Conservation (phyloP, 2,329 filamentous ascomycete genomes). For the Thermothelomyces thermophilus region DNA sequence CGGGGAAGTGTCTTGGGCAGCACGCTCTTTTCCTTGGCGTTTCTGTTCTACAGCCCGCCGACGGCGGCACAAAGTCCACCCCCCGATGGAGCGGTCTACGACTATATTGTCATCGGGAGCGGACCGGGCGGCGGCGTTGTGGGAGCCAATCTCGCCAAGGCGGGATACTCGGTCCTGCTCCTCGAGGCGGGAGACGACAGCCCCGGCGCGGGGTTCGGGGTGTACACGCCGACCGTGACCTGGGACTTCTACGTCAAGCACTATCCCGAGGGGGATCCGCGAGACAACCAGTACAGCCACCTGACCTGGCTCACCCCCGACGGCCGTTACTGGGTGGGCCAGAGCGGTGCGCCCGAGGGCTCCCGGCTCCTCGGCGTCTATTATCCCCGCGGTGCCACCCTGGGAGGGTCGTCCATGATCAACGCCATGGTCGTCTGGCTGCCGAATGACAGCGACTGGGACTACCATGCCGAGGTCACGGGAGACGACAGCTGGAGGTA, state of each 20-base stretch:
- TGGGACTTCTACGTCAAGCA: conserved; percentile 56
- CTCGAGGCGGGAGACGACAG: conserved; percentile 55
- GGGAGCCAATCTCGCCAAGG: conserved; percentile 51
- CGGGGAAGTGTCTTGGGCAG: background rate
- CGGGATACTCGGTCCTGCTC: conserved; percentile 52
- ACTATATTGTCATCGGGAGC: conserved; percentile 57
- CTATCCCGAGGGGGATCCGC: conserved; percentile 38
- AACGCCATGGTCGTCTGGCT: conserved; percentile 56
- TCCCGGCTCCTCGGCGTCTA: conserved; percentile 38
- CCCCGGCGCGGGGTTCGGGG: background rate
- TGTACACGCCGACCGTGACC: conserved; percentile 19
- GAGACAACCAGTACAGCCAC: conserved; percentile 45
- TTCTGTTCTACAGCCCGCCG: background rate
- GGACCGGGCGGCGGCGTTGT: conserved; percentile 54
- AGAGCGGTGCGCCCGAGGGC: conserved; percentile 32
- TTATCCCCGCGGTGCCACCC: conserved; percentile 41
- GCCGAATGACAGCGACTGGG: conserved; percentile 53
- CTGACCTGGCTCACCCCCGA: conserved; percentile 41
- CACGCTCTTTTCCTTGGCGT: conserved; percentile 1
- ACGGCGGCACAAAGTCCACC: conserved; percentile 1
- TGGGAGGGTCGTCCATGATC: conserved; percentile 50
- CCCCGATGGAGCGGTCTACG: conserved; percentile 33
- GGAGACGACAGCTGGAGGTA: conserved; percentile 52
- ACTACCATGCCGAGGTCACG: conserved; percentile 49
- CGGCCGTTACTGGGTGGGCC: conserved; percentile 33